These are phyloP conservation scores for Amauroascus verrucosus DNA, from an alignment of 2,329 filamentous ascomycete genomes.

Conservation along the genomic window DNA sequence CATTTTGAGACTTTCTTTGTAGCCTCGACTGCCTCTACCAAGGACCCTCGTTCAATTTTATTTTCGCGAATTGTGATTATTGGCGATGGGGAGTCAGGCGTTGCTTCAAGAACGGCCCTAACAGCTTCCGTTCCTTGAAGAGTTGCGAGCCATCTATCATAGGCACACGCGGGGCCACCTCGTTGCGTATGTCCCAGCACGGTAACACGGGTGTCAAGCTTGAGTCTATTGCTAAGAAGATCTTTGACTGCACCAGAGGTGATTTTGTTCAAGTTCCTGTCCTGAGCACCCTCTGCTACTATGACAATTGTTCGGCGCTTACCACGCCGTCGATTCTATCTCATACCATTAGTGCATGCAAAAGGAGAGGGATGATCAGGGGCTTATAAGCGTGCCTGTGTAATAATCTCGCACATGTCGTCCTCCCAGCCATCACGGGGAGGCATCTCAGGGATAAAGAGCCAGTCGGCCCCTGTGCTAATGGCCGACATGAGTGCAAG, in stretches of 20 bases:
- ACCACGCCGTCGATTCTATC: conserved; percentile 70
- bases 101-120: conserved; percentile 79
- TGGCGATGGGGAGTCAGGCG: conserved; percentile 77
- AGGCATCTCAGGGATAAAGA: conserved; percentile 94
- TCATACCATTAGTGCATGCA: no score
- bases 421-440: conserved; percentile 77
- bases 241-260: conserved; percentile 71
- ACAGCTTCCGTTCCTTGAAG: conserved; percentile 92
- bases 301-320: conserved; percentile 98
- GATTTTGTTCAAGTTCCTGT: conserved; percentile 74
- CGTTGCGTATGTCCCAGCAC: conserved; percentile 96
- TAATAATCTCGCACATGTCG: conserved; percentile 72
- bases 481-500: conserved; percentile 92
- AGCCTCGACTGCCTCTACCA: conserved; percentile 78
- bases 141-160: conserved; percentile 86
- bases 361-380: background rate
- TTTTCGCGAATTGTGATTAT: conserved; percentile 97
- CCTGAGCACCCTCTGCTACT: conserved; percentile 87
- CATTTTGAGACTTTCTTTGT: conserved; percentile 76
- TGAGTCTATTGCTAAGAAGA: conserved; percentile 69
- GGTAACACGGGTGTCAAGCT: conserved; percentile 84
- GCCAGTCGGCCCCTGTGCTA: conserved; percentile 86
- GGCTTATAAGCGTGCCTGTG: conserved; percentile 38
- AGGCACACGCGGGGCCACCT: conserved; percentile 83
- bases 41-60: conserved; percentile 82